Evolutionary conservation across 306 rosid genomes (phyloP), one percentile per base, ranked within the genome.

Genomic region (Rubus parviflorus): DNA sequence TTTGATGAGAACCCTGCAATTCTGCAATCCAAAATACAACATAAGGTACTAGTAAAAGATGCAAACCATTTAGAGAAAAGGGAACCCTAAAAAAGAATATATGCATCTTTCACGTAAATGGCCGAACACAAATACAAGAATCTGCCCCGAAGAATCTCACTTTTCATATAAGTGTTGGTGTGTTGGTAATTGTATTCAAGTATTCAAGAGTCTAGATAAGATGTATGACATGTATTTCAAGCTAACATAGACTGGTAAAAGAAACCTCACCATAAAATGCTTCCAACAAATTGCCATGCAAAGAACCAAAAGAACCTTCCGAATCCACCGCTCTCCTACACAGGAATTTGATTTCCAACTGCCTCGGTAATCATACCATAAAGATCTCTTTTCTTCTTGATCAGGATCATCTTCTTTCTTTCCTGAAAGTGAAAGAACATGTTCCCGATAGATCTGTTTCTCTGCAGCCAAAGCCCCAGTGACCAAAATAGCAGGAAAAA

Each of bases 341-440:
- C 52, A 83, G 46, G 70, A 58, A 25, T 70, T 77, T 53, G 81
- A 79, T 78, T 73, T 60, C 60, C 66, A 72, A 51, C 74, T 72
- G 20, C 81, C 69, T 68, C 57, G 76, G 73, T 78, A 74, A 61
- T 71, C 84, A 74, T 78, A 41, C 66, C 64, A 61, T 74, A 77
- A 38, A 62, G 75, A 22, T 74, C 82, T 84, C 81, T 54, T 75
- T 49, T 38, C 60, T 42, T 56, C 75, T 49, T 66, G 75, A 77
- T 68, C 86, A 70, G 64, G 41, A 81, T 95, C 99, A 76, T 95
- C 99, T 81, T 79, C 88, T 81, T 95, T 92, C 89, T 92, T 92
- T 70, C 86, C 97, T 5, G 89, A 84, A 76, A 73, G 72, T 53
- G 86, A 82, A 40, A 86, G 82, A 67, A 87, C 38, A 40, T 68